Percentiles rank a stretch among this genome's conserved stretches.
These are phyloP conservation scores for Neolentinus lepideus DNA, from an alignment of 1,284 basidiomycete species.

Conservation along the genomic window DNA sequence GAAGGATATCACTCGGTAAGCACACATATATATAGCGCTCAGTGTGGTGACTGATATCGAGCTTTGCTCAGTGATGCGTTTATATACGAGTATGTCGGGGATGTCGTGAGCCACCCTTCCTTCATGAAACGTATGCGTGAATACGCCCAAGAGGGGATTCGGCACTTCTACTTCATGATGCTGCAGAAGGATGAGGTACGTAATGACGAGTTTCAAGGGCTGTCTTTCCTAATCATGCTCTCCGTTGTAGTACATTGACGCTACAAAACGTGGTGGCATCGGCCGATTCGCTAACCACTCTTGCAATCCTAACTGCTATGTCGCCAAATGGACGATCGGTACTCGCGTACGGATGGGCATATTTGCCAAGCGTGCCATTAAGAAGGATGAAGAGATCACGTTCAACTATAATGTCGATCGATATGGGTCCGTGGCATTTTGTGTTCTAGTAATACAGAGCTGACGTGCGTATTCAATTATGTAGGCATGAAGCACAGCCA, in stretches of 20 bases:
- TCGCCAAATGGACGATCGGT: constrained; percentile 98
- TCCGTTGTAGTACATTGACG: constrained; percentile 82
- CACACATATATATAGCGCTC: constrained; percentile 39
- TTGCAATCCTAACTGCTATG: constrained; percentile 96
- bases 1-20: constrained; percentile 53
- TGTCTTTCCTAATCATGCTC: background rate
- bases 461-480: background rate
- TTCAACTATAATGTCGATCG: constrained; percentile 99
- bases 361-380: constrained; percentile 84
- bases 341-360: constrained; percentile 95
- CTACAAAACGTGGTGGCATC: constrained; percentile 94
- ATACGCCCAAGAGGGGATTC: constrained; percentile 90
- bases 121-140: constrained; percentile 94
- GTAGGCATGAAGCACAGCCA: constrained; percentile 87
- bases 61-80: constrained; percentile 66
- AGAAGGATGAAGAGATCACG: constrained; percentile 87
- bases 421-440: constrained; percentile 74
- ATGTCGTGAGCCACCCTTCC: constrained; percentile 83
- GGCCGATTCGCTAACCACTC: constrained; percentile 98
- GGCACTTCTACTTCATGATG: constrained; percentile 99
- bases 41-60: background rate
- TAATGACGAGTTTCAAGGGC: background rate
- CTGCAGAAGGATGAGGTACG: constrained; percentile 93
- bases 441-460: background rate
- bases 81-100: constrained; percentile 98